phyloP scores from a whole-genome alignment of 768 basidiomycete genomes.

The Pholiota molesta region DNA sequence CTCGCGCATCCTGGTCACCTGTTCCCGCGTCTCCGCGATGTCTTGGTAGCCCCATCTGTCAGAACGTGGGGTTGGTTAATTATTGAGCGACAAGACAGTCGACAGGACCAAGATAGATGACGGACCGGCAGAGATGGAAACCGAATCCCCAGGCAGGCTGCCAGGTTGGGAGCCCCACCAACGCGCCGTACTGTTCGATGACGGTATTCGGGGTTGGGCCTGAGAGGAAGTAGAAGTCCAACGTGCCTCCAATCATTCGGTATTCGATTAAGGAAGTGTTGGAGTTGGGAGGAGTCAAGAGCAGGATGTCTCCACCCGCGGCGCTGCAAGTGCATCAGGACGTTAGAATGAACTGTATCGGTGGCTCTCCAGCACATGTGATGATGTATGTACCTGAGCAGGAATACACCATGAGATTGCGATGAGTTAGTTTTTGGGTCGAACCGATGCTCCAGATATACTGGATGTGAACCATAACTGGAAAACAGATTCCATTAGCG shows the following conservation, averaged over 20 bases:
- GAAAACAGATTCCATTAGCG: background rate
- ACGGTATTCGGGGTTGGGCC: conserved; percentile 63
- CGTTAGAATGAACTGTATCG: conserved; percentile 8
- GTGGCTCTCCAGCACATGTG: background rate
- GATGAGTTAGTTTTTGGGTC: conserved; percentile 50
- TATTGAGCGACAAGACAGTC: background rate
- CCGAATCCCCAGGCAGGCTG: conserved; percentile 79
- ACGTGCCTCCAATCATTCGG: conserved; percentile 70
- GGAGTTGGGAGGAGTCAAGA: conserved; percentile 59
- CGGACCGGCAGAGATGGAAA: conserved; percentile 70
- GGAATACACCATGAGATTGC: conserved; percentile 75
- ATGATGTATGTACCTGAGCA: conserved; percentile 51
- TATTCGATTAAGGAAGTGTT: conserved; percentile 71
- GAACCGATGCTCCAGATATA: conserved; percentile 78
- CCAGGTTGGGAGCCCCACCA: conserved; percentile 72
- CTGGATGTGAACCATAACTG: conserved; percentile 74
- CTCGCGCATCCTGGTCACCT: conserved; percentile 58
- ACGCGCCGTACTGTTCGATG: conserved; percentile 68
- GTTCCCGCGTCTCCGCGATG: conserved; percentile 55
- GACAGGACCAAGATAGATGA: conserved; percentile 17
- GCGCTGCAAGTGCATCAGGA: conserved; percentile 40
- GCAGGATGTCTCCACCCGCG: conserved; percentile 70
- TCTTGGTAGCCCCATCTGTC: conserved; percentile 45
- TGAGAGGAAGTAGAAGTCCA: conserved; percentile 81
- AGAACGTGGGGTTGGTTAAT: conserved; percentile 9